Percentiles rank a stretch among this genome's conserved stretches.
Conservation (phyloP, 257 asterid species). For the Lycium ferocissimum region DNA sequence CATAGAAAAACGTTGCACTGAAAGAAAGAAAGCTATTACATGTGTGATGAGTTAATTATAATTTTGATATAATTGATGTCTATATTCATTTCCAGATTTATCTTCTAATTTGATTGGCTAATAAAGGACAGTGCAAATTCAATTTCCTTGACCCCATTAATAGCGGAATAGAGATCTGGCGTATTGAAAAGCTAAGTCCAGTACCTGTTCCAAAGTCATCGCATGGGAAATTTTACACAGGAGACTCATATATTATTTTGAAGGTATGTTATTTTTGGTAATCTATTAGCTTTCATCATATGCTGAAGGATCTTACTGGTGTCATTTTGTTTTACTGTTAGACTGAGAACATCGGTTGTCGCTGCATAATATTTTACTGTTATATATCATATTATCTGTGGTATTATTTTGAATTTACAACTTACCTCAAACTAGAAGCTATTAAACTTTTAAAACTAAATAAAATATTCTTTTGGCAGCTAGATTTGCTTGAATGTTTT, state of each 20-base stretch:
- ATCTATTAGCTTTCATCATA: constrained; percentile 16
- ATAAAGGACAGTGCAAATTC: constrained; percentile 16
- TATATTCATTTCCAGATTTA: constrained; percentile 17
- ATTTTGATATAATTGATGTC: constrained; percentile 26
- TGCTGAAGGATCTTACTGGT: constrained; percentile 7
- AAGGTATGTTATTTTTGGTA: constrained; percentile 56
- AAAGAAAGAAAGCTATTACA: constrained; percentile 18
- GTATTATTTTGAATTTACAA: not conserved
- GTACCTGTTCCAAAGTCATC: constrained; percentile 71
- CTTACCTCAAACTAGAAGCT: constrained; percentile 21
- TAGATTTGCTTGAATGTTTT: constrained; percentile 13
- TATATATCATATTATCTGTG: not conserved
- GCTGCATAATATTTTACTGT: not conserved
- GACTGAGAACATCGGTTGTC: constrained; percentile 1
- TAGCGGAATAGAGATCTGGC: constrained; percentile 95
- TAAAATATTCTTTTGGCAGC: not conserved
- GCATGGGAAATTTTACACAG: constrained; percentile 80
- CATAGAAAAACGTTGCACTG: not conserved
- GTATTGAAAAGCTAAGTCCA: constrained; percentile 82
- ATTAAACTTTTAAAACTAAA: not conserved
- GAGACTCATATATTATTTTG: constrained; percentile 84
- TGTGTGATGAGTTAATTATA: not conserved
- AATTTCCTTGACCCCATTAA: constrained; percentile 61
- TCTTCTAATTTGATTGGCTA: constrained; percentile 29
- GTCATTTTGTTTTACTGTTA: not conserved